Base-by-base conservation (phyloP, 768 basidiomycete species). In the Hygrocybe coccinea region DNA sequence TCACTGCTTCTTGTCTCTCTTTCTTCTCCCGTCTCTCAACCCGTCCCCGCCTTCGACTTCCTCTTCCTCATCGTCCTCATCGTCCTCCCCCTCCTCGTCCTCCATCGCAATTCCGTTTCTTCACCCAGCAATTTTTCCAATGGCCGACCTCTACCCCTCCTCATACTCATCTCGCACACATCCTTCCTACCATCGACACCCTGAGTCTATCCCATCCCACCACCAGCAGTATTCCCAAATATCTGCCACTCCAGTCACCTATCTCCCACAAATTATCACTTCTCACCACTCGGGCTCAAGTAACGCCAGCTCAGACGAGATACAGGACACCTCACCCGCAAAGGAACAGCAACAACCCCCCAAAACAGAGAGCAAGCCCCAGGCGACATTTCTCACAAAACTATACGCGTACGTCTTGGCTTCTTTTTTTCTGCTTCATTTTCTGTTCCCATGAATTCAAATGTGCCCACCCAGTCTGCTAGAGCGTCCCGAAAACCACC, bases 371-470 rank as follows among this genome's bases (percentile, higher is more conserved):
- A 74, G 81, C 53, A 92, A 93, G 71, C 89, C 88, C 0, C 89
- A 93, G 76, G 88, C 91, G 0, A 95, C 93, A n/a, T 97, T 97
- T 69, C 79, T 97, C 67, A 97, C 93, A 71, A 95, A 95, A 79
- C 82, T 97, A 49, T 97, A 95, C 82, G 87, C 88, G 92, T 92
- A 66, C 65, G 89, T 85, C 33, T 8, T n/a, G 50, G 25, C 19
- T 24, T 41, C 29, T 52, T 56, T 35, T 55, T 51, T 25, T 50
- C 35, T 29, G n/a, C 38, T 35, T 37, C 48, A 48, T 11, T 17
- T 33, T 17, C 19, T 24, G 43, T 63, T 50, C 63, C 61, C 52
- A 61, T 60, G 59, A 59, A 56, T 59, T 46, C 21, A 22, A 5
- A 12, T 22, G n/a, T 46, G 11, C 5, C 52, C 54, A 34, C 59